Base-by-base conservation (phyloP, 768 basidiomycete genomes). In the Boletales sp. region DNA sequence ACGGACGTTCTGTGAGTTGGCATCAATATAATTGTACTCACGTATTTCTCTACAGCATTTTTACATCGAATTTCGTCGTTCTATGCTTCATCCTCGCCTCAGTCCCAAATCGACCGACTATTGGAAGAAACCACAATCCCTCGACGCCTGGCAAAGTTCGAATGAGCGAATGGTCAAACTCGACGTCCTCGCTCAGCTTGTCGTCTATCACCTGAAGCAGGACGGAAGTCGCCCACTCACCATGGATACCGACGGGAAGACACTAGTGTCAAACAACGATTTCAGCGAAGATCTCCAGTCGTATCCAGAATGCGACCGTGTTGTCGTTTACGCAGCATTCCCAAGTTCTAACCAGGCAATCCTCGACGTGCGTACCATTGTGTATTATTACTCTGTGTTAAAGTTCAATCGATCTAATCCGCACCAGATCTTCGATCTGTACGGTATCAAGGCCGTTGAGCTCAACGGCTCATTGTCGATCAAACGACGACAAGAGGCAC, bases 301-400 rank as follows among this genome's bases (percentile, higher is more conserved):
- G 14, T 45, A 45, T 15, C 1, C 21, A 0, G 35, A 40, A 13
- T 33, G 45, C 8, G 59, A 61, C 33, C 42, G 44, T 0, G 55
- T 61, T n/a, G 30, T 61, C 8, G 34, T 61, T 0, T 61, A 50
- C 25, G 40, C 46, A 0, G 51, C 55, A 0, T 61, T 61, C 17
- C 50, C 55, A 0, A 46, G 44, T 0, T 54, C 43, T 0, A 53
- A 53, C 15, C 19, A 36, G 2, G 38, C 48, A 0, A 49, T 59
- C 0, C 2, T 42, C 1, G 42, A 58, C 14, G 53, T 57, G 21
- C 35, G 53, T 50, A 43, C 9, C 2, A 19, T 8, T 18, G 6
- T 36, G 2, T 41, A 18, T 44, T 18, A 46, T 40, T n/a, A 19
- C 13, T 37, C 6, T n/a, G n/a, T n/a, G n/a, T n/a, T n/a, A n/a